Conservation (phyloP, 2,329 filamentous ascomycete genomes). For the Helotiales sp. region DNA sequence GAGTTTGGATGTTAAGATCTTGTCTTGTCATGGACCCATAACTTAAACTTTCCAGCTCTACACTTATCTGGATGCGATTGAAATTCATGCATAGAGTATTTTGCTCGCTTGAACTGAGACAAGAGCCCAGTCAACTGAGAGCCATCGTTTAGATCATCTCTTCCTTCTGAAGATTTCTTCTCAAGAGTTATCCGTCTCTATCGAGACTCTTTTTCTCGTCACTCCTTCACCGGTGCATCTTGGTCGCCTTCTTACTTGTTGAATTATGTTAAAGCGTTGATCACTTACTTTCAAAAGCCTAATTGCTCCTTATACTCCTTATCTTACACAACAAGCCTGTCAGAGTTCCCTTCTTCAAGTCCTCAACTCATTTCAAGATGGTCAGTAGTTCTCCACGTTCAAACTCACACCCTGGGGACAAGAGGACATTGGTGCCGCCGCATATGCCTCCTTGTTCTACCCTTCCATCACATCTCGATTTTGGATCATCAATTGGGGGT, state of each 20-base stretch:
- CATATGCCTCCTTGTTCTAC: neutral
- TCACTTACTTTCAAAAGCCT: slow-evolving; percentile 13
- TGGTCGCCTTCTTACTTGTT: neutral
- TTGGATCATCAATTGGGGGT: neutral
- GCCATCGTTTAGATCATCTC: neutral
- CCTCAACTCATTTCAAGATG: neutral
- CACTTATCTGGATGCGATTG: neutral
- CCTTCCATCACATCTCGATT: neutral
- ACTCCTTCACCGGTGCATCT: neutral
- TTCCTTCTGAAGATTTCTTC: neutral
- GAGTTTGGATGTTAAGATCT: neutral
- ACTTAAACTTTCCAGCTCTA: neutral
- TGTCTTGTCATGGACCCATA: neutral
- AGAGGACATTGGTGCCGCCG: neutral
- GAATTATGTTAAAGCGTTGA: slow-evolving; percentile 13
- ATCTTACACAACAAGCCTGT: neutral
- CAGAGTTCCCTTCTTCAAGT: neutral
- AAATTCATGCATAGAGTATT: slow-evolving; percentile 13
- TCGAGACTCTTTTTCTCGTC: slow-evolving; percentile 8
- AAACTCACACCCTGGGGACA: neutral
- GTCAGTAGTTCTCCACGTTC: neutral
- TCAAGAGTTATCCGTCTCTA: neutral
- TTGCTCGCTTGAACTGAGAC: slow-evolving; percentile 10
- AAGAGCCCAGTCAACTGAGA: neutral
- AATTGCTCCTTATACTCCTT: slow-evolving; percentile 1